These are phyloP conservation scores for Talaromyces wortmannii DNA, from an alignment of 495 filamentous ascomycete genomes.

Conservation along the genomic window DNA sequence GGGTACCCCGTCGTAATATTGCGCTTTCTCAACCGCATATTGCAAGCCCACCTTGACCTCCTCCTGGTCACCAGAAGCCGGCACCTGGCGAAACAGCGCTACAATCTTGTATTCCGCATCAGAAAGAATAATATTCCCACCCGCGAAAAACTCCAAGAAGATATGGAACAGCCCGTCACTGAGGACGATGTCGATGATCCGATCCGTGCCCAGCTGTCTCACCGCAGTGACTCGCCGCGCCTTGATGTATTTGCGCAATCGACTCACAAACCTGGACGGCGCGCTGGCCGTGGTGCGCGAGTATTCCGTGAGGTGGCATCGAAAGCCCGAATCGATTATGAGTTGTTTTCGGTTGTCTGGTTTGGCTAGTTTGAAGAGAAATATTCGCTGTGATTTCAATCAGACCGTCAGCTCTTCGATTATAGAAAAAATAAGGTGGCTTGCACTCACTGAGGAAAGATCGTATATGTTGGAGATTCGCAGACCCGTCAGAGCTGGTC, in stretches of 20 bases:
- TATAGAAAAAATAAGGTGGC: slow-evolving; percentile 4
- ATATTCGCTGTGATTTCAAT: slow-evolving; percentile 59
- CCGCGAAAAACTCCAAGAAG: slow-evolving; percentile 92
- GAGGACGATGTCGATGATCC: slow-evolving; percentile 87
- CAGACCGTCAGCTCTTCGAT: not conserved
- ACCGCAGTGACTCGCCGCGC: slow-evolving; percentile 77
- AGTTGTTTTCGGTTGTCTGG: slow-evolving; percentile 81
- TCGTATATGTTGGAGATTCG: slow-evolving; percentile 94
- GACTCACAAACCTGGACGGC: slow-evolving; percentile 75
- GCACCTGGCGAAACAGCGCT: slow-evolving; percentile 71
- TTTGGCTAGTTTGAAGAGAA: slow-evolving; percentile 87
- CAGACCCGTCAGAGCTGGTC: slow-evolving; percentile 61
- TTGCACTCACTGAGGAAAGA: slow-evolving; percentile 59
- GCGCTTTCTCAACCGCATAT: slow-evolving; percentile 76
- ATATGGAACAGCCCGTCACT: slow-evolving; percentile 83
- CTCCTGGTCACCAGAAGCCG: slow-evolving; percentile 62
- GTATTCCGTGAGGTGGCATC: slow-evolving; percentile 88
- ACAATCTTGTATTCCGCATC: slow-evolving; percentile 74
- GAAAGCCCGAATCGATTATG: slow-evolving; percentile 90
- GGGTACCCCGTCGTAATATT: slow-evolving; percentile 72
- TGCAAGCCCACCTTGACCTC: slow-evolving; percentile 65
- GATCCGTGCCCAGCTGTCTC: slow-evolving; percentile 83
- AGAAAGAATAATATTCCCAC: slow-evolving; percentile 90
- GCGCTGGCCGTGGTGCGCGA: slow-evolving; percentile 74
- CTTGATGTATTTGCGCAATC: slow-evolving; percentile 79